Conservation (phyloP, 768 basidiomycete species). For the Cystofilobasidium capitatum region DNA sequence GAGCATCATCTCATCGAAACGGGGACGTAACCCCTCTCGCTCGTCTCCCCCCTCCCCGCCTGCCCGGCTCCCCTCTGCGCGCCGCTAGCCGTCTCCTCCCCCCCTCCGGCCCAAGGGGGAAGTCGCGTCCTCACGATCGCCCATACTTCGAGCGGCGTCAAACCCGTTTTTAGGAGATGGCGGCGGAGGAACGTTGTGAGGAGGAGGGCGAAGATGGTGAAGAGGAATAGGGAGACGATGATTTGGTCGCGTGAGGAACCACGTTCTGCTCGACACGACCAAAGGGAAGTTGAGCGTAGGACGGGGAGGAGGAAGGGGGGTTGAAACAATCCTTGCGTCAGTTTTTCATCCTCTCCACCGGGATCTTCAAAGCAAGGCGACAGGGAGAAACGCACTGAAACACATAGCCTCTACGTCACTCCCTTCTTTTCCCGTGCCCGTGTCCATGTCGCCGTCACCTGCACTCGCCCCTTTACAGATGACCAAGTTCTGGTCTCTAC, state of each 20-base stretch:
- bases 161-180: background rate
- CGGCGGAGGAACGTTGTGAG: background rate
- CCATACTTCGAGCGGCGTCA: background rate
- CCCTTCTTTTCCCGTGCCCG: conserved; percentile 86
- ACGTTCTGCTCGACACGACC: background rate
- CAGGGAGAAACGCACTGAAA: conserved; percentile 59
- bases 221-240: background rate
- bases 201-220: background rate
- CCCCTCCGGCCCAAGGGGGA: background rate
- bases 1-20: too few relatives aligned
- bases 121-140: background rate
- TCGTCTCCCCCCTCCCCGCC: too few relatives aligned
- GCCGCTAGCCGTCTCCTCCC: background rate
- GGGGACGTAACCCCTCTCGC: too few relatives aligned
- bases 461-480: conserved; percentile 47
- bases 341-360: background rate
- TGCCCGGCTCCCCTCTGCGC: too few relatives aligned
- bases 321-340: background rate
- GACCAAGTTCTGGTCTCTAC: conserved; percentile 63
- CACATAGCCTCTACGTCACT: conserved; percentile 82
- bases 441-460: conserved; percentile 57
- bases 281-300: background rate
- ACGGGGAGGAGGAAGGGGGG: background rate
- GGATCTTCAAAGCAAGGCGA: background rate
- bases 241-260: conserved; percentile 8